Percentiles rank a stretch among this genome's conserved stretches.
Conservation (phyloP, 179 eudicot species). For the Amaranthus tricolor region DNA sequence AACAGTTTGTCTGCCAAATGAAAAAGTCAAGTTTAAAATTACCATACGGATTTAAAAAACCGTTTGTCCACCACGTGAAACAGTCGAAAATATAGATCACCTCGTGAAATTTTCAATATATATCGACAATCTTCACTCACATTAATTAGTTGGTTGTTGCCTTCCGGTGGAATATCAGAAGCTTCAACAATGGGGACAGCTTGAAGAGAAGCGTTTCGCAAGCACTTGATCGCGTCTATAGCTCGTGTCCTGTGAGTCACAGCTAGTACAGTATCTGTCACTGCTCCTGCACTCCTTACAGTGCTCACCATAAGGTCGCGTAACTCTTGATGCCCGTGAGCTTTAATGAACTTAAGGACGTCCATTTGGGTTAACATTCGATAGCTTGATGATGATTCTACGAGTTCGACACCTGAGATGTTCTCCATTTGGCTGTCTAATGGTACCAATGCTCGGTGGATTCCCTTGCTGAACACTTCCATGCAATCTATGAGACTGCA, state of each 20-base stretch:
- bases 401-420: conserved; percentile 65
- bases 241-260: conserved; percentile 51
- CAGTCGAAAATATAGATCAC: too few species aligned
- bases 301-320: conserved; percentile 33
- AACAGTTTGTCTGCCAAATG: too few species aligned
- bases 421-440: conserved; percentile 68
- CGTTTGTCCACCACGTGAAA: too few species aligned
- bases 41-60: too few species aligned
- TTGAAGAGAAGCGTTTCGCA: conserved; percentile 56
- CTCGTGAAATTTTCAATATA: too few species aligned
- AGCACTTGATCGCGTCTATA: conserved; percentile 62
- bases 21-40: too few species aligned
- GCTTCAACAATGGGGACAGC: conserved; percentile 76
- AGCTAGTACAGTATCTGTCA: conserved; percentile 50
- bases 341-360: conserved; percentile 57
- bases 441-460: conserved; percentile 87
- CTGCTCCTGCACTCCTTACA: conserved; percentile 35
- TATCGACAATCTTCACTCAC: too few species aligned
- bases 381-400: conserved; percentile 71
- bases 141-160: conserved; percentile 56
- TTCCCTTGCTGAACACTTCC: conserved; percentile 94
- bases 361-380: conserved; percentile 89
- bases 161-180: conserved; percentile 35
- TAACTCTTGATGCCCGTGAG: conserved; percentile 35
- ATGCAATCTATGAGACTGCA: conserved; percentile 75